A percentile compares a stretch with the other conserved stretches of the same genome.
Conservation (phyloP, 2,329 filamentous ascomycete species). For the Nannizziopsis arthrosporioides region DNA sequence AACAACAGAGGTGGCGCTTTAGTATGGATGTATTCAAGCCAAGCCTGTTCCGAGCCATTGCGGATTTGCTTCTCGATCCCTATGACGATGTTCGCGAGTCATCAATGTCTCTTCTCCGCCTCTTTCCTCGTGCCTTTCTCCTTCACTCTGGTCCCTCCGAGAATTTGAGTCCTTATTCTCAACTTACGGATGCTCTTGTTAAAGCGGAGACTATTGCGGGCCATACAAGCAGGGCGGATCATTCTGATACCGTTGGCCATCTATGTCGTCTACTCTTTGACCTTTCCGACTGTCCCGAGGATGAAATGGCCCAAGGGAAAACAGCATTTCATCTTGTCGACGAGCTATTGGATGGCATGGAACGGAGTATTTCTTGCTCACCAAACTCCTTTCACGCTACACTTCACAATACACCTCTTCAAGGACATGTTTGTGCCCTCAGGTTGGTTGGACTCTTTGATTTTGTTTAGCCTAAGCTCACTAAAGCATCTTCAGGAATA, state of each 20-base stretch:
- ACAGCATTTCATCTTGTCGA: slow-evolving; percentile 42
- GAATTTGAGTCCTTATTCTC: slow-evolving; percentile 6
- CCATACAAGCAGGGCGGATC: slow-evolving; percentile 69
- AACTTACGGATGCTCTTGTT: slow-evolving; percentile 24
- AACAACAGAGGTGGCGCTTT: slow-evolving; percentile 41
- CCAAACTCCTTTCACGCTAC: slow-evolving; percentile 55
- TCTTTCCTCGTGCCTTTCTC: slow-evolving; percentile 26
- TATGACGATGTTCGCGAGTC: slow-evolving; percentile 76
- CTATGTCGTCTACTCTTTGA: slow-evolving; percentile 58
- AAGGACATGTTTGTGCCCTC: slow-evolving; percentile 58
- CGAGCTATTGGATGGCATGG: slow-evolving; percentile 49
- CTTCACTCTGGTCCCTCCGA: neutral
- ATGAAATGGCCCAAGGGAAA: slow-evolving; percentile 10
- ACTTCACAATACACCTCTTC: slow-evolving; percentile 54
- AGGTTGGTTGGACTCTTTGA: slow-evolving; percentile 35
- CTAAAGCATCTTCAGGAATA: slow-evolving; percentile 32
- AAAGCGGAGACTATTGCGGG: slow-evolving; percentile 31
- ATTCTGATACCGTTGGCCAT: slow-evolving; percentile 81
- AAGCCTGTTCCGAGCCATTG: slow-evolving; percentile 43
- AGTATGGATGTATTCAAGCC: slow-evolving; percentile 34
- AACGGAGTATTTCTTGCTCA: slow-evolving; percentile 53
- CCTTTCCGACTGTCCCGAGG: slow-evolving; percentile 35
- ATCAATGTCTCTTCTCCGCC: slow-evolving; percentile 36
- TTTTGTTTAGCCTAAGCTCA: neutral
- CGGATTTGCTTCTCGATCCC: slow-evolving; percentile 74